These are phyloP conservation scores for Boletellus sp. DNA, from an alignment of 1,284 basidiomycete species.

Conservation along the genomic window DNA sequence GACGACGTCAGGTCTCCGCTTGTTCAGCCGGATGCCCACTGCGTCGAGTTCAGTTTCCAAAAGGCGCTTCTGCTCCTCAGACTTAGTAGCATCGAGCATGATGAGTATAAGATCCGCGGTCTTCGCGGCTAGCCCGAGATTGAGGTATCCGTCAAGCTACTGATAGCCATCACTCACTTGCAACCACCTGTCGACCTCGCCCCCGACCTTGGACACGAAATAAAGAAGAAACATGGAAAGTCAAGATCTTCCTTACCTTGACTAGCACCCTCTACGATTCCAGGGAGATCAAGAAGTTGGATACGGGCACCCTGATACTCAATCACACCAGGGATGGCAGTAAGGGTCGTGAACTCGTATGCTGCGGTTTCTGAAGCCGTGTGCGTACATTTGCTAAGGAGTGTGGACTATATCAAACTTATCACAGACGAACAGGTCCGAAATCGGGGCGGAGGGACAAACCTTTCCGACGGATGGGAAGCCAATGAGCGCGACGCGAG, in stretches of 20 bases:
- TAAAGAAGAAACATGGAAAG: not conserved
- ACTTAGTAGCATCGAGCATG: slow-evolving; percentile 97
- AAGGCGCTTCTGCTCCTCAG: slow-evolving; percentile 84
- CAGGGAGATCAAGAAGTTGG: slow-evolving; percentile 92
- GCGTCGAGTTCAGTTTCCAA: slow-evolving; percentile 94
- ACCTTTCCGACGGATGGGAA: slow-evolving; percentile 94
- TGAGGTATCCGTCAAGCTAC: slow-evolving; percentile 1
- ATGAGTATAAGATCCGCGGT: slow-evolving; percentile 94
- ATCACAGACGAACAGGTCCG: slow-evolving; percentile 5
- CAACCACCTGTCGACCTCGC: slow-evolving; percentile 92
- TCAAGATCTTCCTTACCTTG: slow-evolving; percentile 47
- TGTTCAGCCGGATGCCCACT: slow-evolving; percentile 94
- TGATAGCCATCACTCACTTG: slow-evolving; percentile 45
- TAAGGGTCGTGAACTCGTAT: slow-evolving; percentile 95
- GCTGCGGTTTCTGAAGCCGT: slow-evolving; percentile 88
- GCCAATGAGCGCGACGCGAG: slow-evolving; percentile 89
- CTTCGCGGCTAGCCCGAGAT: slow-evolving; percentile 66
- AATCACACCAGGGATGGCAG: slow-evolving; percentile 92
- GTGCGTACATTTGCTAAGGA: slow-evolving; percentile 89
- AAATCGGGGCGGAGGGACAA: slow-evolving; percentile 10
- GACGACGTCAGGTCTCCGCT: slow-evolving; percentile 81
- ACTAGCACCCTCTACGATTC: slow-evolving; percentile 96
- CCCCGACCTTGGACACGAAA: slow-evolving; percentile 63
- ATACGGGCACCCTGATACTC: slow-evolving; percentile 92
- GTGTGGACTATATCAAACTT: slow-evolving; percentile 65